A percentile compares a stretch with the other conserved stretches of the same genome.
Evolutionary conservation across 208 protist species (phyloP).

Genomic region (Zelonia costaricensis): DNA sequence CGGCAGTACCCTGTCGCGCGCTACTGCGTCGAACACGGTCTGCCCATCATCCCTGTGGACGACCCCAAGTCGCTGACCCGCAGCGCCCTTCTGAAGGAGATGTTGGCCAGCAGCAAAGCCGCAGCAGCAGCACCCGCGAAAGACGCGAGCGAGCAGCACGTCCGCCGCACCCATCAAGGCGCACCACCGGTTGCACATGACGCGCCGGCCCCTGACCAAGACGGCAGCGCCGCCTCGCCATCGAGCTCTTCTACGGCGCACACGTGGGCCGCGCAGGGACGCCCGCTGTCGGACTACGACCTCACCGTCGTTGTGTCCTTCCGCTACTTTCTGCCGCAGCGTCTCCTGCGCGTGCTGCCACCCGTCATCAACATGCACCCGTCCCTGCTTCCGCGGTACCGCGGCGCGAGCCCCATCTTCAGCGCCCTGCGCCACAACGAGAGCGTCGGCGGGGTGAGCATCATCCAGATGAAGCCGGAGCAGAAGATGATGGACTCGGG

Average conservation of each 20-base stretch:
- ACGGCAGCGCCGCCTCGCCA: neutral
- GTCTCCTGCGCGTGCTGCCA: constrained; percentile 59
- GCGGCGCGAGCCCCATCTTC: constrained; percentile 90
- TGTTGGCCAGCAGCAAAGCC: constrained; percentile 26
- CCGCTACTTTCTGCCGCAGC: constrained; percentile 81
- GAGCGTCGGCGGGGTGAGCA: constrained; percentile 60
- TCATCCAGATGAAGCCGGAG: constrained; percentile 63
- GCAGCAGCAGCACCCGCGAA: neutral
- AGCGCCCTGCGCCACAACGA: constrained; percentile 80
- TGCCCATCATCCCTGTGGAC: constrained; percentile 71
- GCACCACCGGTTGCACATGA: neutral
- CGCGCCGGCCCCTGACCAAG: neutral
- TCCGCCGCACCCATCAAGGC: neutral
- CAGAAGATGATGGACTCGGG: constrained; percentile 76
- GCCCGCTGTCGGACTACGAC: constrained; percentile 60
- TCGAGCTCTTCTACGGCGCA: neutral
- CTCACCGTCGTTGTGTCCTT: constrained; percentile 86
- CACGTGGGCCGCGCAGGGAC: constrained; percentile 34
- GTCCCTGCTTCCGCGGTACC: constrained; percentile 84
- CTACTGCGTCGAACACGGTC: constrained; percentile 61
- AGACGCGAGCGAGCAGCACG: neutral
- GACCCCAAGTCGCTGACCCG: constrained; percentile 61
- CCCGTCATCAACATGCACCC: constrained; percentile 90
- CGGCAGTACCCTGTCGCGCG: constrained; percentile 81
- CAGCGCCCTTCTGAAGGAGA: constrained; percentile 51